These are phyloP conservation scores for Saccharomyces hybrid DNA, from an alignment of 1,139 yeast genomes.

Conservation along the genomic window DNA sequence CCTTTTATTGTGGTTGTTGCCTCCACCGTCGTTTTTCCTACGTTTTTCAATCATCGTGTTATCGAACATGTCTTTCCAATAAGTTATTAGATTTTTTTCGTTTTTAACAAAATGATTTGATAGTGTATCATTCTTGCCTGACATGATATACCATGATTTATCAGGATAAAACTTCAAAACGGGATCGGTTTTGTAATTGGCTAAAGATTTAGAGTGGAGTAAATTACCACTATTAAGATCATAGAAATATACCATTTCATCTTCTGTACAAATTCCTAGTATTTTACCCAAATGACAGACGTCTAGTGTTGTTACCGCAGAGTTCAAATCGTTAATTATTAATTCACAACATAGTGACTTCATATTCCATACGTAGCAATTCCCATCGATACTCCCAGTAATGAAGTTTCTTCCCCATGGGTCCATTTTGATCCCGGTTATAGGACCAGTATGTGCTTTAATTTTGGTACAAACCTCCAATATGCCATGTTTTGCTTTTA, in stretches of 20 bases:
- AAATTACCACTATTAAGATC: slow-evolving; percentile 32
- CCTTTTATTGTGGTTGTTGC: slow-evolving; percentile 1
- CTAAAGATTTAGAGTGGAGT: slow-evolving; percentile 5
- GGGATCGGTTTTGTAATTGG: slow-evolving; percentile 10
- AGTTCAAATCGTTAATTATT: slow-evolving; percentile 44
- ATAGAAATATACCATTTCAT: slow-evolving; percentile 37
- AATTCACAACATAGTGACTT: slow-evolving; percentile 38
- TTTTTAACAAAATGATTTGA: slow-evolving; percentile 9
- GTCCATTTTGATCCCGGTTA: slow-evolving; percentile 46
- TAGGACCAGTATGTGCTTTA: slow-evolving; percentile 47
- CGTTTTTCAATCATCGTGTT: background rate
- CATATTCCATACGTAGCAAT: slow-evolving; percentile 54
- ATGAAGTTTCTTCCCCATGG: slow-evolving; percentile 50
- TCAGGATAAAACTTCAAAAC: slow-evolving; percentile 22
- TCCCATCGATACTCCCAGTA: slow-evolving; percentile 65
- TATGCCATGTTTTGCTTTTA: background rate
- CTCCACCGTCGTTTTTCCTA: background rate
- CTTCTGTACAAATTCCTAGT: slow-evolving; percentile 41
- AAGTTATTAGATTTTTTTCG: slow-evolving; percentile 9
- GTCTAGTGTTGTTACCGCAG: slow-evolving; percentile 41
- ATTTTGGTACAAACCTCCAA: slow-evolving; percentile 27
- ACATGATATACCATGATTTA: slow-evolving; percentile 18
- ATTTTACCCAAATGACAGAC: slow-evolving; percentile 40
- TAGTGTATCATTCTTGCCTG: slow-evolving; percentile 18
- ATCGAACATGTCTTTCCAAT: slow-evolving; percentile 13